These are phyloP conservation scores for Triticum timopheevii DNA, from an alignment of 176 grass and related monocot genomes.

Conservation along the genomic window DNA sequence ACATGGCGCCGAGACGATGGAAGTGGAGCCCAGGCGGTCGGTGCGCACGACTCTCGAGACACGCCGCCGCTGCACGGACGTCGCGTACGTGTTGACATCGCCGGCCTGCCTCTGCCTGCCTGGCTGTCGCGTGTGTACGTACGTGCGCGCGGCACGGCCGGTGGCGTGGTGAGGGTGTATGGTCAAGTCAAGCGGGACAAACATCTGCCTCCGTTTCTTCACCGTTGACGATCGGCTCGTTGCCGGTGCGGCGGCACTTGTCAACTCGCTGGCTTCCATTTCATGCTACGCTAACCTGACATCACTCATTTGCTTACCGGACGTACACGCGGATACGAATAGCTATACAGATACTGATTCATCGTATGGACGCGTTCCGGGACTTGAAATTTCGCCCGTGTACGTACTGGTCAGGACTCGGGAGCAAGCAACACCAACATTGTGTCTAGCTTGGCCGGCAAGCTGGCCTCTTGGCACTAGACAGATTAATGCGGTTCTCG, in stretches of 20 bases:
- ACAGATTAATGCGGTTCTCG: background rate
- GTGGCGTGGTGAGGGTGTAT: background rate
- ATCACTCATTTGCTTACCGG: background rate
- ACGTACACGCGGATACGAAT: too few relatives aligned
- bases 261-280: background rate
- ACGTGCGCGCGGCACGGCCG: background rate
- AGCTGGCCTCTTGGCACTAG: background rate
- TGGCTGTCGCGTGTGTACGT: background rate
- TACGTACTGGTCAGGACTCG: too few relatives aligned
- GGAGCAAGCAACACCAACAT: too few relatives aligned
- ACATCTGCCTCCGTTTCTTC: constrained; percentile 4
- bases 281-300: background rate
- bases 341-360: too few relatives aligned
- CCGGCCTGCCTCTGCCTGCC: background rate
- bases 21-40: too few relatives aligned
- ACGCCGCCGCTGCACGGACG: background rate
- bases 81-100: background rate
- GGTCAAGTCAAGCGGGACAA: background rate
- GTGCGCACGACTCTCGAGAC: background rate
- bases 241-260: background rate
- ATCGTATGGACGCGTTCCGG: too few relatives aligned
- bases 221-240: background rate
- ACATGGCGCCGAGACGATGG: too few relatives aligned
- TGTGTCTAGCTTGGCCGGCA: background rate
- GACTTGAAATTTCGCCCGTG: too few relatives aligned